Percentiles rank a stretch among this genome's conserved stretches.
Evolutionary conservation across 2,329 filamentous ascomycete species (phyloP).

Genomic region (Sphaerostilbella broomeana): DNA sequence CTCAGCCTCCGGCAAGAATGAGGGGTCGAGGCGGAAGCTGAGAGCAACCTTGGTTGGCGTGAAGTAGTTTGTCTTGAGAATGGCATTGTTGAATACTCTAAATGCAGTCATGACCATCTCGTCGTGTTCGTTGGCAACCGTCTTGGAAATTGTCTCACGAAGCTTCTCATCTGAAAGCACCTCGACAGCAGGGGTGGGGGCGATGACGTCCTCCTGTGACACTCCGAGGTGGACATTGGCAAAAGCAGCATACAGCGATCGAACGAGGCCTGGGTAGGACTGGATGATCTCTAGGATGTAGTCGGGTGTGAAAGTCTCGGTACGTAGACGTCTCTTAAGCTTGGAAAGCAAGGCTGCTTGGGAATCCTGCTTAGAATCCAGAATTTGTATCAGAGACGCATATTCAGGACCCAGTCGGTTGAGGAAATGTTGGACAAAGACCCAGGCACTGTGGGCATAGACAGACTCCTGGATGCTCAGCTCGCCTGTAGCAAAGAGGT

Average conservation of each 20-base stretch:
- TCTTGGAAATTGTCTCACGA: slow-evolving; percentile 69
- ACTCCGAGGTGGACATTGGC: slow-evolving; percentile 71
- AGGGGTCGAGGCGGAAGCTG: slow-evolving; percentile 87
- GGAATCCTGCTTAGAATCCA: slow-evolving; percentile 73
- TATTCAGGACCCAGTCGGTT: slow-evolving; percentile 94
- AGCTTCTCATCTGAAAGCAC: slow-evolving; percentile 70
- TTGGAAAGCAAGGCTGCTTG: slow-evolving; percentile 86
- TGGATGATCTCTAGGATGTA: slow-evolving; percentile 98
- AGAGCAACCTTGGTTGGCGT: slow-evolving; percentile 97
- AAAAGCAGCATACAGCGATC: slow-evolving; percentile 84
- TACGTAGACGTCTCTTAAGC: slow-evolving; percentile 89
- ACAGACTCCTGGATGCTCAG: slow-evolving; percentile 94
- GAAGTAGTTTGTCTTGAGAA: slow-evolving; percentile 96
- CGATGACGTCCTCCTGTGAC: slow-evolving; percentile 44
- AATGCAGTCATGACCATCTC: slow-evolving; percentile 98
- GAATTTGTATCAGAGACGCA: slow-evolving; percentile 70
- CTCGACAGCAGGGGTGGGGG: slow-evolving; percentile 52
- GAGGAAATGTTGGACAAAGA: slow-evolving; percentile 96
- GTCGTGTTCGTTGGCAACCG: slow-evolving; percentile 88
- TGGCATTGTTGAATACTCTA: slow-evolving; percentile 85
- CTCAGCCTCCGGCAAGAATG: slow-evolving; percentile 83
- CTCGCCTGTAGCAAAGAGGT: slow-evolving; percentile 75
- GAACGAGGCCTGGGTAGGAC: slow-evolving; percentile 79
- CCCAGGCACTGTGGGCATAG: slow-evolving; percentile 95
- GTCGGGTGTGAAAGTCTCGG: slow-evolving; percentile 94